Evolutionary conservation across 2,329 filamentous ascomycete species (phyloP), one percentile per base, ranked within the genome.

Genomic region (Aspergillus arachidicola): DNA sequence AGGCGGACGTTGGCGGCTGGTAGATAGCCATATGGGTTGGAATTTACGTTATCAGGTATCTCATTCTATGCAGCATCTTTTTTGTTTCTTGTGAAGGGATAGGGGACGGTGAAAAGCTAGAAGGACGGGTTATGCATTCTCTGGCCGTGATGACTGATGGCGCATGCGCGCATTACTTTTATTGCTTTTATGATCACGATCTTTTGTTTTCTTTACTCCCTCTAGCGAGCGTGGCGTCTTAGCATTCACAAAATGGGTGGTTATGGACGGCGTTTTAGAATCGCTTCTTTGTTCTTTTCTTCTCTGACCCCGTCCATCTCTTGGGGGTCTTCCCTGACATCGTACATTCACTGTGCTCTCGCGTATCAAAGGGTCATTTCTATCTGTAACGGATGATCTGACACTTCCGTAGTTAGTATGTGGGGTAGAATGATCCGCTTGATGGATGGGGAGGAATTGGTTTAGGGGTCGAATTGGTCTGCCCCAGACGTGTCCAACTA

Each of bases 171-270:
- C 48, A n/a, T 32, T 34, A 50, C 61, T 62, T 63, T 64, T 30
- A 45, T 66, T 60, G 14, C 38, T 56, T 66, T 64, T 68, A 57
- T 38, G 53, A 56, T 57, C 48, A 57, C 30, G 53, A 38, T 30
- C 12, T 58, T 6, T 34, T 50, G 19, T 50, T 43, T 28, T 58
- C 9, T 41, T 57, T 57, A 41, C 38, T 58, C 45, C 54, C 23
- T 51, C 57, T 59, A 59, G 57, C 57, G 57, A 59, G 57, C 57
- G 23, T 50, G 57, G 57, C 23, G 57, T 59, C 30, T 59, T 59
- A 59, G 45, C 45, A 59, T 59, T 38, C 45, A 38, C 45, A 38
- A 51, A 59, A 59, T 30, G 45, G 57, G 57, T 51, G 57, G 45
- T 50, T 51, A 38, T 51, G 57, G 32, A 51, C 12, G 57, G 57